Conservation (phyloP, 345 rosid species). For the Lumnitzera racemosa region DNA sequence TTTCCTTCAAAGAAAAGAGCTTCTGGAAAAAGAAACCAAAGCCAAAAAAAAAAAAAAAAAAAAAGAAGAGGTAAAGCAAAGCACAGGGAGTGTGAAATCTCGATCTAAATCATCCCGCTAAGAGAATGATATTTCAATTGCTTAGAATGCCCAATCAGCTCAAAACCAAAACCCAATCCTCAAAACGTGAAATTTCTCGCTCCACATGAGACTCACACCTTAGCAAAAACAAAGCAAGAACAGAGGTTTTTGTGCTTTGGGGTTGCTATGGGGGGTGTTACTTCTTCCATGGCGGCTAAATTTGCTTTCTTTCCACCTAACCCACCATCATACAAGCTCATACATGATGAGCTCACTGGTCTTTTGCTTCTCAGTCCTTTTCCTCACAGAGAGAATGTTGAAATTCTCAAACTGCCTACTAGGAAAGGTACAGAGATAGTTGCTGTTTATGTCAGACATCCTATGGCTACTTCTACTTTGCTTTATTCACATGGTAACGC, state of each 20-base stretch:
- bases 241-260: background rate
- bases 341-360: slow-evolving; percentile 62
- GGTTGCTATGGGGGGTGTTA: slow-evolving; percentile 74
- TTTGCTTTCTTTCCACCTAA: slow-evolving; percentile 96
- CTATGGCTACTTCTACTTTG: slow-evolving; percentile 82
- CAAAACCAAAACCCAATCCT: no score
- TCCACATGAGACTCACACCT: no score
- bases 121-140: no score
- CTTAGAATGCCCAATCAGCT: no score
- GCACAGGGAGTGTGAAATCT: background rate
- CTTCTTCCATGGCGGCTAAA: slow-evolving; percentile 97
- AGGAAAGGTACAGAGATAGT: slow-evolving; percentile 79
- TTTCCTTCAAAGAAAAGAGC: background rate
- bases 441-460: slow-evolving; percentile 71
- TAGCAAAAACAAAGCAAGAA: background rate
- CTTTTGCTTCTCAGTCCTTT: slow-evolving; percentile 69
- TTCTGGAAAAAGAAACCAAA: no score
- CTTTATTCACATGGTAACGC: slow-evolving; percentile 99
- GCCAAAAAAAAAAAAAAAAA: no score
- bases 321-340: slow-evolving; percentile 85
- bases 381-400: slow-evolving; percentile 94
- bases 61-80: no score
- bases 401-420: slow-evolving; percentile 67
- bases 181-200: no score
- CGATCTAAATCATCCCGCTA: background rate